Conservation (phyloP, 495 filamentous ascomycete species). For the Aspergillus kassunensis region DNA sequence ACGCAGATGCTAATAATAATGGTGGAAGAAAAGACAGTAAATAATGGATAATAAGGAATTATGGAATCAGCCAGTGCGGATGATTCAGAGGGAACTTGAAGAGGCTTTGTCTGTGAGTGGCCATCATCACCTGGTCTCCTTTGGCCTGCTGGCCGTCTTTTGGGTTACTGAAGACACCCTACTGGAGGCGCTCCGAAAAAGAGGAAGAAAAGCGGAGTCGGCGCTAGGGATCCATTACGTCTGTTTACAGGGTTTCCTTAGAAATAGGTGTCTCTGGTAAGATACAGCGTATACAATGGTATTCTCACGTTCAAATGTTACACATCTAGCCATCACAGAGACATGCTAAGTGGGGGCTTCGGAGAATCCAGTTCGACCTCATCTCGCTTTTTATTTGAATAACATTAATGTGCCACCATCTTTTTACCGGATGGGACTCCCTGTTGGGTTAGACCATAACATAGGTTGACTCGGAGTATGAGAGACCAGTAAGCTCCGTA, state of each 20-base stretch:
- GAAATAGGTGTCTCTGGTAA: too few relatives aligned
- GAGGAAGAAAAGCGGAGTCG: conserved; percentile 21
- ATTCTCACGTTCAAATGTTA: conserved; percentile 9
- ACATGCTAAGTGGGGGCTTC: conserved; percentile 12
- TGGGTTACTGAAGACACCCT: conserved; percentile 11
- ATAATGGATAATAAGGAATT: conserved; percentile 13
- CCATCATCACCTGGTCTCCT: conserved; percentile 5
- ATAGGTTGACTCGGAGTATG: too few relatives aligned
- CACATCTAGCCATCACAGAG: background rate
- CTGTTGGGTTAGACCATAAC: conserved; percentile 14
- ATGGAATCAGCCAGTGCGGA: conserved; percentile 10
- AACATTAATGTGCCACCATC: background rate
- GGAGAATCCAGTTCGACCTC: too few relatives aligned
- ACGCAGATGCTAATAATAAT: conserved; percentile 17
- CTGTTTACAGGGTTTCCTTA: too few relatives aligned
- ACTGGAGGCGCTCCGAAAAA: background rate
- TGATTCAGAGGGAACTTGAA: conserved; percentile 13
- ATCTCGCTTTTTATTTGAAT: background rate
- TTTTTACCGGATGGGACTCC: conserved; percentile 7
- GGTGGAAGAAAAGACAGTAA: conserved; percentile 12
- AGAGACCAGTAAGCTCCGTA: too few relatives aligned
- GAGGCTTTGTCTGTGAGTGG: conserved; percentile 6
- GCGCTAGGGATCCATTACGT: too few relatives aligned
- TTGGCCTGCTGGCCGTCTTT: background rate
- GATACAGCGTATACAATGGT: background rate